Conservation (phyloP, 176 grass and related monocot genomes). For the Zoysia japonica region DNA sequence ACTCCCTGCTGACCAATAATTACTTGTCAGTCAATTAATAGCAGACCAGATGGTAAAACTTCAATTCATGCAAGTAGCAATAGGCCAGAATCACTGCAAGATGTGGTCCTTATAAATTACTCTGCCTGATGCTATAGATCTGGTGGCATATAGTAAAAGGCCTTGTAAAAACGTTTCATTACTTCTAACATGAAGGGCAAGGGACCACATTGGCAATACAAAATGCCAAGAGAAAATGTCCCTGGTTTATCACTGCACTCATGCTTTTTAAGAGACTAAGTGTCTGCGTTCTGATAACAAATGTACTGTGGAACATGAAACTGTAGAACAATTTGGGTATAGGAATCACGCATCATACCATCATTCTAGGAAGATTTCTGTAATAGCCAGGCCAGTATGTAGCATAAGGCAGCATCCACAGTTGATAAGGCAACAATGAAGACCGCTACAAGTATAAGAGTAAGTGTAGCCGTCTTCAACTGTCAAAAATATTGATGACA, state of each 20-base stretch:
- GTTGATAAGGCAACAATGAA: slow-evolving; percentile 85
- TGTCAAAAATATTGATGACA: slow-evolving; percentile 35
- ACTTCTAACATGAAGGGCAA: slow-evolving; percentile 12
- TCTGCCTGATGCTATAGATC: not conserved
- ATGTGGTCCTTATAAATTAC: slow-evolving; percentile 34
- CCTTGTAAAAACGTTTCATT: slow-evolving; percentile 16
- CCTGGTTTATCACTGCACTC: no score
- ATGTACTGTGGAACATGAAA: slow-evolving; percentile 15
- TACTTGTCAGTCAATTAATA: slow-evolving; percentile 11
- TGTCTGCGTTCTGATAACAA: slow-evolving; percentile 5
- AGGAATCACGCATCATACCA: slow-evolving; percentile 35
- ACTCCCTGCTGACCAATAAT: slow-evolving; percentile 30
- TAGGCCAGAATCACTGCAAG: not conserved
- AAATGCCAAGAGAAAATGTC: not conserved
- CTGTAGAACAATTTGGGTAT: not conserved
- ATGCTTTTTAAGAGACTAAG: not conserved
- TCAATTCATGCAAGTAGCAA: not conserved
- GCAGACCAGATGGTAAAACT: not conserved
- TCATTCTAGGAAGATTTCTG: slow-evolving; percentile 63
- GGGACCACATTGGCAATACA: slow-evolving; percentile 1
- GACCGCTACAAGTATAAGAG: slow-evolving; percentile 75
- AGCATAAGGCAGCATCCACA: slow-evolving; percentile 72
- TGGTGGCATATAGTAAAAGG: slow-evolving; percentile 1
- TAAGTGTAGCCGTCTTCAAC: slow-evolving; percentile 71
- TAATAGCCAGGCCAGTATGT: slow-evolving; percentile 68